Conservation (phyloP, 176 grass and related monocot species). For the Triticum dicoccoides region DNA sequence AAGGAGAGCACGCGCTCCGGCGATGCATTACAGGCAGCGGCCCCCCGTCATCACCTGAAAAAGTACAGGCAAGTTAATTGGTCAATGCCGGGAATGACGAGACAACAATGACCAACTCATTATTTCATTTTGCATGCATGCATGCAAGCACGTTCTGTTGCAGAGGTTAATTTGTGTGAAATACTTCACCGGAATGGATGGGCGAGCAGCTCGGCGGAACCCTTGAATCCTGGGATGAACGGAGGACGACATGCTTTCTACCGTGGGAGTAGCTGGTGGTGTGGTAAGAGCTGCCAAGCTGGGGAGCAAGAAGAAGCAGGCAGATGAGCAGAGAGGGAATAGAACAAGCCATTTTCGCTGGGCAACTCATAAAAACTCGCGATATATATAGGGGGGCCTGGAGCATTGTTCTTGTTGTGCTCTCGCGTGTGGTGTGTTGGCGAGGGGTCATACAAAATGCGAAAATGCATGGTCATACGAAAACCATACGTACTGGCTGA, state of each 20-base stretch:
- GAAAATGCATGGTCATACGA: no score
- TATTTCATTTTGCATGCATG: not conserved
- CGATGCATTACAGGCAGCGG: not conserved
- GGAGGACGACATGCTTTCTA: not conserved
- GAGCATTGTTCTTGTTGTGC: not conserved
- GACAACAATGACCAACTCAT: not conserved
- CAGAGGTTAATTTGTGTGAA: no score
- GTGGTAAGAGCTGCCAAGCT: not conserved
- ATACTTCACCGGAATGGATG: not conserved
- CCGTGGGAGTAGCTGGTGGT: not conserved
- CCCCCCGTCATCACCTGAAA: not conserved
- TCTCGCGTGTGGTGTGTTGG: not conserved
- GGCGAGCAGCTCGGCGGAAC: not conserved
- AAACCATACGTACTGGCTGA: no score
- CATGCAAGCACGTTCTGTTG: not conserved
- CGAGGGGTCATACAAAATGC: not conserved
- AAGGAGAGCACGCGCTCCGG: constrained; percentile 4
- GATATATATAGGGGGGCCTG: not conserved
- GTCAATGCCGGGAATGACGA: no score
- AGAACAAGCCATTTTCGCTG: not conserved
- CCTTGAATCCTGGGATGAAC: not conserved
- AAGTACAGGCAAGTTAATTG: not conserved
- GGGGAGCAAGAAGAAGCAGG: constrained; percentile 5
- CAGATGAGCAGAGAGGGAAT: not conserved
- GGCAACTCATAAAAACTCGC: not conserved